Conservation (phyloP, 139 green algal genomes). For the Coccomyxa sp. region DNA sequence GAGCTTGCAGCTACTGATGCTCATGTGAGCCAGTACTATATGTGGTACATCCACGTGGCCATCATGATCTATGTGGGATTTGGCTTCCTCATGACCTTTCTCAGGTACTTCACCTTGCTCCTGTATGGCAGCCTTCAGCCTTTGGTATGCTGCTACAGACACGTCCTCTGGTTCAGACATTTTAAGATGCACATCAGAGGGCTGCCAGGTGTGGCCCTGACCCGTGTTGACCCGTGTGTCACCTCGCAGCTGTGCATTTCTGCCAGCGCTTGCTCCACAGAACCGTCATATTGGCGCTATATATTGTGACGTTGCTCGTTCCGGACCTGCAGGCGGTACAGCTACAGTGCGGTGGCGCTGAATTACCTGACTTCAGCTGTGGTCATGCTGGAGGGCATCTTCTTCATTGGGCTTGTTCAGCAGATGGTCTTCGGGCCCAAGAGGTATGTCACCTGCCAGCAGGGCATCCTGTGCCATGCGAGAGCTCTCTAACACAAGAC, state of each 20-base stretch:
- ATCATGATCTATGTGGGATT: slow-evolving; percentile 55
- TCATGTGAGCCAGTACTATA: slow-evolving; percentile 32
- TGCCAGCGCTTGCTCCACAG: too few species aligned
- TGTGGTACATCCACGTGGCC: slow-evolving; percentile 20
- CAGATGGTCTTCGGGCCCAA: slow-evolving; percentile 21
- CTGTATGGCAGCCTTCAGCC: not conserved
- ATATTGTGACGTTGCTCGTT: too few species aligned
- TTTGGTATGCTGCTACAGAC: too few species aligned
- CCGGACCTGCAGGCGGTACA: slow-evolving; percentile 26
- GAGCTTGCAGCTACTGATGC: slow-evolving; percentile 2
- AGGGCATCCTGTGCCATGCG: too few species aligned
- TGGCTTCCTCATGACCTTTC: slow-evolving; percentile 60
- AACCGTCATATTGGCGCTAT: too few species aligned
- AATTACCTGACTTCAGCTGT: slow-evolving; percentile 52
- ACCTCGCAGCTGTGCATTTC: too few species aligned
- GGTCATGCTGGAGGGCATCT: slow-evolving; percentile 40
- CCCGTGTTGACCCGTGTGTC: too few species aligned
- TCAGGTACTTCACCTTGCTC: slow-evolving; percentile 12
- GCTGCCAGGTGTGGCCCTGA: too few species aligned
- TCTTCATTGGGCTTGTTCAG: slow-evolving; percentile 17
- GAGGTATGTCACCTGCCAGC: not conserved
- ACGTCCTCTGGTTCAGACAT: too few species aligned
- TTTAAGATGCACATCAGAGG: too few species aligned
- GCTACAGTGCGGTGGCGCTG: slow-evolving; percentile 42
- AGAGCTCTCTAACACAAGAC: too few species aligned